Conservation (phyloP, 2,329 filamentous ascomycete genomes). For the Aspergillus versicolor region DNA sequence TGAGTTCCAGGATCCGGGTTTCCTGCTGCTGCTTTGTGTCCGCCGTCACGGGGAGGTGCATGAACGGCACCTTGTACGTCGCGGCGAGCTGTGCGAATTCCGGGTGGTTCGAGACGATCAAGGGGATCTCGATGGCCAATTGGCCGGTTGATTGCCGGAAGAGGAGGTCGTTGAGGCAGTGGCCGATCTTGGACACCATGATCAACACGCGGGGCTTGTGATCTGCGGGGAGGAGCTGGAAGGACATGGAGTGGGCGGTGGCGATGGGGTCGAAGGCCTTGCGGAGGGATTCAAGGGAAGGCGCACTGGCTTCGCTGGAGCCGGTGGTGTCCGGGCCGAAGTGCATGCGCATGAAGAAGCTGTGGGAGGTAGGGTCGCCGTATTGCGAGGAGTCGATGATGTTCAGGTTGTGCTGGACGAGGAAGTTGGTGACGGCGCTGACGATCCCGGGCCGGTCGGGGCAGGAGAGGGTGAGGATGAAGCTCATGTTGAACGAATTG, state of each 20-base stretch:
- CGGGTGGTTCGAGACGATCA: conserved; percentile 80
- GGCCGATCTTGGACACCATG: conserved; percentile 87
- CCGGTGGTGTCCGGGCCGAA: conserved; percentile 57
- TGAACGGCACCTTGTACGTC: conserved; percentile 75
- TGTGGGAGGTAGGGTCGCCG: conserved; percentile 69
- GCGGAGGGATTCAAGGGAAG: conserved; percentile 51
- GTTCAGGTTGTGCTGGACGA: conserved; percentile 72
- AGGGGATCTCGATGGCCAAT: conserved; percentile 70
- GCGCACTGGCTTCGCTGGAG: neutral
- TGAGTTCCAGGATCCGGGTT: conserved; percentile 66
- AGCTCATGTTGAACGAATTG: conserved; percentile 46
- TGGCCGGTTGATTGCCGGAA: conserved; percentile 75
- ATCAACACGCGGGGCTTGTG: conserved; percentile 75
- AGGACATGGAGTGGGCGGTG: conserved; percentile 65
- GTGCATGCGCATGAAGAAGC: conserved; percentile 87
- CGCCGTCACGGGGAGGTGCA: conserved; percentile 75
- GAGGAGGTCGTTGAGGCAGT: conserved; percentile 80
- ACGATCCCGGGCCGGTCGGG: conserved; percentile 83
- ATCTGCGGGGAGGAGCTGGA: conserved; percentile 66
- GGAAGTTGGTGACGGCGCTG: conserved; percentile 76
- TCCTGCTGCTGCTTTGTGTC: conserved; percentile 78
- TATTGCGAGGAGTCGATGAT: conserved; percentile 85
- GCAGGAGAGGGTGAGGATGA: conserved; percentile 78
- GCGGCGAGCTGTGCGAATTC: conserved; percentile 68
- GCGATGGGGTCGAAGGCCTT: conserved; percentile 62